Evolutionary conservation across 768 basidiomycete species (phyloP), one percentile per base, ranked within the genome.

Genomic region (Clathrus columnatus): DNA sequence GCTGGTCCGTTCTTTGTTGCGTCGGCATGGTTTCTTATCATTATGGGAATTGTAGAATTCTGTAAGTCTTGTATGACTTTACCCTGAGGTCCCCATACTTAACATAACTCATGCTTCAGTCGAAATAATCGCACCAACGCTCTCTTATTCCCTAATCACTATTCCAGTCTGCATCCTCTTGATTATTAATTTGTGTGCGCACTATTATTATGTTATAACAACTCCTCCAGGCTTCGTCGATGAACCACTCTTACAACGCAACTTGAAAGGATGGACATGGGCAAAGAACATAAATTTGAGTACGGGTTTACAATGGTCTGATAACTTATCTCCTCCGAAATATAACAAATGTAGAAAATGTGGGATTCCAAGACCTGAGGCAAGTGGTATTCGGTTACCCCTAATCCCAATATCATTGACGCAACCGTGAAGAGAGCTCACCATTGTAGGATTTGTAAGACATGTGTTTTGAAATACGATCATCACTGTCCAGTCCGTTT

Each of bases 361-460:
- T 64, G 75, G 77, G 7, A 69, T 77, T 21, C 69, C 73, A 51
- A 82, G 87, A 60, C 92, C 91, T 47, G 90, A 94, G 75, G 91
- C 91, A 67, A 67, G 82, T 67, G 5, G 14, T 18, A 42, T 48
- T 28, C 7, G 5, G 49, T 59, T 56, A 46, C 29, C 46, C 28
- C 27, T n/a, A 29, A 46, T 28, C 51, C 29, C 30, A 24, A 17
- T 36, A 28, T 48, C n/a, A 20, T 28, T 26, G 23, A 30, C 57
- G 47, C 54, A 55, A 8, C 23, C 50, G 32, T 41, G 50, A 68
- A 95, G 92, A 82, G 93, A 70, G 78, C 93, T 7, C 93, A 97
- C 66, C 93, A 95, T 69, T 96, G 93, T 70, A 78, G 84, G 23
- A 85, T 96, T 65, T 96, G 93, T 67, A 90, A 91, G 61, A 80